Base-by-base conservation (phyloP, 2,329 filamentous ascomycete species). In the Trichoderma sp. region DNA sequence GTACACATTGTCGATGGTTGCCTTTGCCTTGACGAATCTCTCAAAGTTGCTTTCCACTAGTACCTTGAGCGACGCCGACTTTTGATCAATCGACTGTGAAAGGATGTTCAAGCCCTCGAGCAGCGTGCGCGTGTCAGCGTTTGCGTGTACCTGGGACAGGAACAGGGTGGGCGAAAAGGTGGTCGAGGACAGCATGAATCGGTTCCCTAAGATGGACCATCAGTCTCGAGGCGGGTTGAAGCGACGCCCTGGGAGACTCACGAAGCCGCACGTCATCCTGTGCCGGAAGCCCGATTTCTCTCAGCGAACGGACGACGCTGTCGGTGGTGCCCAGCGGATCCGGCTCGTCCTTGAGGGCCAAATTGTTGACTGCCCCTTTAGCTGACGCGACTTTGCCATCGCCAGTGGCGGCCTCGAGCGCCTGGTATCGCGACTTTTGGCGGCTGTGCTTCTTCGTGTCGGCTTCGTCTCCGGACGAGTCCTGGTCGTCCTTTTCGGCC, bases 1-100 rank as follows among this genome's bases (percentile, higher is more conserved):
- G 79, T 99, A 99, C 60, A 99, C 95, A 78, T 96, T 96, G 79
- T 99, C 95, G 72, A 99, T 98, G 7, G 94, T 98, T 19, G 94
- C 92, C 77, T 99, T 99, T 50, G 95, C 95, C 68, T 92, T 90
- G 64, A 99, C 95, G 80, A 99, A 99, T 69, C 94, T 90, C 78
- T 99, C 96, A 74, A 99, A 99, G 76, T 99, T 99, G 69, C 92
- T 94, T 77, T 99, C 95, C 26, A 99, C 95, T 19, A 99, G 84
- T 12, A 96, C 91, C 75, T 99, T 99, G 67, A 99, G 85, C 4
- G 93, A 97, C 0, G 94, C 95, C 0, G 94, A 97, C 77, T 99
- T 99, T 78, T 98, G 92, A 73, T 98, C 95, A 72, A 99, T 99
- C 0, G 94, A 97, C 67, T 87, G 86, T 19, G 93, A 95, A 21